Evolutionary conservation across 2,329 filamentous ascomycete genomes (phyloP), one percentile per base, ranked within the genome.

Genomic region (Pyricularia pennisetigena): DNA sequence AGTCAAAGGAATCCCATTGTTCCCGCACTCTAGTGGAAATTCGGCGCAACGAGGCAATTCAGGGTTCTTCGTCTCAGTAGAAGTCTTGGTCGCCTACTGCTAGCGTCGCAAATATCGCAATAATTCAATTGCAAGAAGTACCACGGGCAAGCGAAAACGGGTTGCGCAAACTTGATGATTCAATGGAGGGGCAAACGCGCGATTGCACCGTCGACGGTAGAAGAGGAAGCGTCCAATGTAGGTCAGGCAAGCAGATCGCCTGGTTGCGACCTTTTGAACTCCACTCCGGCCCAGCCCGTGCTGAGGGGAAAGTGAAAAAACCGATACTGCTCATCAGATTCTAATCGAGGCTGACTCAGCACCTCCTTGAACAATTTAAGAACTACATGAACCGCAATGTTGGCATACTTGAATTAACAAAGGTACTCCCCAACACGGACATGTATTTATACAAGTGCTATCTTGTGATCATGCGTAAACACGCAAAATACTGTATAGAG

Each of bases 1-100:
- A 61, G 57, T 61, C 57, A 61, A 61, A 61, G 57, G n/a, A 61
- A n/a, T 61, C 57, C n/a, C 57, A 61, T 61, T 61, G 57, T 61
- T 61, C 57, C 57, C 23, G 57, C 57, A 23, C 57, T 26, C n/a
- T n/a, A 8, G 41, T 49, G 41, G 16, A 49, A 61, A 61, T 26
- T 8, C 7, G 23, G 57, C 57, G 57, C 57, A 61, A 61, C 23
- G 26, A 61, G 12, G 9, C 9, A 61, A 7, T 7, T 61, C 57
- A 24, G 57, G 57, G 57, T 61, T 23, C n/a, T 26, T 61, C 10
- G 57, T 61, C 57, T 26, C n/a, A 24, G 57, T 26, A n/a, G 7
- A 26, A 26, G 24, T 61, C 24, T 24, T 61, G n/a, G 9, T 61
- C 57, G 57, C 57, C 57, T 12, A 8, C 57, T 61, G 16, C 57